A percentile compares a stretch with the other conserved stretches of the same genome.
Evolutionary conservation across 139 green algal genomes (phyloP).

Genomic region (Diplosphaera chodatii): DNA sequence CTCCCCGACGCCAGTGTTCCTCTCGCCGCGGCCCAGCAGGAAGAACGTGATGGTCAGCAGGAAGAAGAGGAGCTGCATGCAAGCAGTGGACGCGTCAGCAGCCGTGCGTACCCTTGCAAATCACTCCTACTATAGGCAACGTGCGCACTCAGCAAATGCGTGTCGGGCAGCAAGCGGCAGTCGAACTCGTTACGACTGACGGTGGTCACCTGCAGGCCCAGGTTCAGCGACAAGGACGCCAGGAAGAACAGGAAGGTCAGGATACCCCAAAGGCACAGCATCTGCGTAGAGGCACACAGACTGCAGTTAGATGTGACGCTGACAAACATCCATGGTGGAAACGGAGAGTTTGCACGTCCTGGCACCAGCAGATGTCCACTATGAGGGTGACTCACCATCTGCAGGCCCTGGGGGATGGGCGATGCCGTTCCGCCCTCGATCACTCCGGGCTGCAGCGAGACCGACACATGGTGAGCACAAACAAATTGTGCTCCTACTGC

Average conservation of each 20-base stretch:
- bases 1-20: conserved; percentile 7
- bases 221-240: conserved; percentile 20
- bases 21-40: conserved; percentile 42
- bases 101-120: conserved; percentile 1
- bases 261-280: conserved; percentile 47
- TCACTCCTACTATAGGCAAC: too few relatives aligned
- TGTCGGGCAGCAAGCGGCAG: too few relatives aligned
- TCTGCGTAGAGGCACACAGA: background rate
- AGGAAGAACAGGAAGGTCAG: conserved; percentile 54
- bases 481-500: too few relatives aligned
- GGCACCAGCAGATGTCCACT: too few relatives aligned
- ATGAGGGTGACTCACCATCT: conserved; percentile 13
- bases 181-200: too few relatives aligned
- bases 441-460: conserved; percentile 2
- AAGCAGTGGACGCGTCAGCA: background rate
- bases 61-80: conserved; percentile 25
- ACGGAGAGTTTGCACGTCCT: too few relatives aligned
- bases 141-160: too few relatives aligned
- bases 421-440: background rate
- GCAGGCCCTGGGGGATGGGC: background rate
- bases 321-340: too few relatives aligned
- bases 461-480: too few relatives aligned
- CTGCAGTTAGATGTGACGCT: too few relatives aligned
- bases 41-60: conserved; percentile 52
- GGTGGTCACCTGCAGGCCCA: background rate